A percentile compares a stretch with the other conserved stretches of the same genome.
phyloP scores from a whole-genome alignment of 2,329 filamentous ascomycete genomes.

The Aspergillus sp. region DNA sequence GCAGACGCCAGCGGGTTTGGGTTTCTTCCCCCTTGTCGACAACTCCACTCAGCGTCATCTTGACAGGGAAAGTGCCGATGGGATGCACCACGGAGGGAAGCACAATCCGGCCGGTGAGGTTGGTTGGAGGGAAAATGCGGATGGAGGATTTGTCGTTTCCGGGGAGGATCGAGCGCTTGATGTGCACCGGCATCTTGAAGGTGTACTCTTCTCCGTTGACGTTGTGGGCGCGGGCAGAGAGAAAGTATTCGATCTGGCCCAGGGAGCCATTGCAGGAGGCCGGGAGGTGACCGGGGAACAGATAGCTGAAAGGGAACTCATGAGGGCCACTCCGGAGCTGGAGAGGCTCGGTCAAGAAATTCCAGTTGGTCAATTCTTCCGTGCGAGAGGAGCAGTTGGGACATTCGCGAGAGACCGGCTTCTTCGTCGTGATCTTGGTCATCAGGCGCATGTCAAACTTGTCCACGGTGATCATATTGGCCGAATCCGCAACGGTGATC shows the following conservation, averaged over 20 bases:
- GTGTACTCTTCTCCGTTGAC: conserved; percentile 61
- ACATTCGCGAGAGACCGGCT: conserved; percentile 78
- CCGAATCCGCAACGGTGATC: conserved; percentile 65
- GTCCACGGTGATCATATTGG: conserved; percentile 62
- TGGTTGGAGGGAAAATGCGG: conserved; percentile 93
- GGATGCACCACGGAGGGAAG: conserved; percentile 83
- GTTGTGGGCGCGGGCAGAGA: conserved; percentile 65
- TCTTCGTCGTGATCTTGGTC: conserved; percentile 72
- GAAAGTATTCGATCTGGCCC: conserved; percentile 72
- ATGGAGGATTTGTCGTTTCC: conserved; percentile 83
- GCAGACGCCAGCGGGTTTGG: conserved; percentile 82
- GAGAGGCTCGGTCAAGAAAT: conserved; percentile 61
- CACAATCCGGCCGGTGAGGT: conserved; percentile 81
- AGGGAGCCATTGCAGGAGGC: conserved; percentile 74
- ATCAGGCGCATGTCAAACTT: conserved; percentile 70
- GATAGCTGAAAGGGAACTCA: conserved; percentile 82
- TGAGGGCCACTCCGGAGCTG: conserved; percentile 57
- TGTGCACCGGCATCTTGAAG: conserved; percentile 65
- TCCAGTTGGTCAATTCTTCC: conserved; percentile 75
- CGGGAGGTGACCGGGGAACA: conserved; percentile 82
- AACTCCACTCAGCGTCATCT: conserved; percentile 82
- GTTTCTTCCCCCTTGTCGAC: conserved; percentile 66
- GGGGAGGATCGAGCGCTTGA: conserved; percentile 76
- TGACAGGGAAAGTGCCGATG: conserved; percentile 74
- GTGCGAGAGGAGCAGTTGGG: conserved; percentile 68